Evolutionary conservation across 768 basidiomycete species (phyloP).

Genomic region (Pleurotus tuoliensis): DNA sequence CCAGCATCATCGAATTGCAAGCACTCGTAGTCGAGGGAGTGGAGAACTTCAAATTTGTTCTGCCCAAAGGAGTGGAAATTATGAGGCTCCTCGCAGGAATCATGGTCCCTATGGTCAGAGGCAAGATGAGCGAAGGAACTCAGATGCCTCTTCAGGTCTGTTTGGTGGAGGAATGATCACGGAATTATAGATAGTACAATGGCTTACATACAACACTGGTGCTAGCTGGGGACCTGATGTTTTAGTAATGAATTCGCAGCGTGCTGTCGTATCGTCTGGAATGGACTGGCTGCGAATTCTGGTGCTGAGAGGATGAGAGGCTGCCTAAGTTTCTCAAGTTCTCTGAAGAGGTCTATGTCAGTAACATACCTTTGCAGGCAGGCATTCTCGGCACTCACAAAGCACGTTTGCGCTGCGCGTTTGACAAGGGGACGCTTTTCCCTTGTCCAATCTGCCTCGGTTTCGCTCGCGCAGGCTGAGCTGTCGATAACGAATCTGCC

Average conservation of each 20-base stretch:
- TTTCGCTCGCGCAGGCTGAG: slow-evolving; percentile 24
- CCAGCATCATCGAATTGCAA: slow-evolving; percentile 33
- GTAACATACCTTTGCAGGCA: slow-evolving; percentile 5
- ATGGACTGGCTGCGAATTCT: slow-evolving; percentile 65
- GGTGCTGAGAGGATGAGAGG: slow-evolving; percentile 67
- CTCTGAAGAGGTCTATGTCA: slow-evolving; percentile 32
- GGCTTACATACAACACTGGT: not conserved
- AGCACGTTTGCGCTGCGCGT: slow-evolving; percentile 60
- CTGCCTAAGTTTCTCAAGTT: slow-evolving; percentile 63
- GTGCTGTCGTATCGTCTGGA: slow-evolving; percentile 75
- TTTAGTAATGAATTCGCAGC: slow-evolving; percentile 74
- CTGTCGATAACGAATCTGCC: slow-evolving; percentile 9
- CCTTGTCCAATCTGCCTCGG: slow-evolving; percentile 66
- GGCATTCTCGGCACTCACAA: slow-evolving; percentile 45
- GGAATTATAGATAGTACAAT: slow-evolving; percentile 8
- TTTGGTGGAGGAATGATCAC: slow-evolving; percentile 7
- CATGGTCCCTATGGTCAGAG: slow-evolving; percentile 29
- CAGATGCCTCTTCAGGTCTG: slow-evolving; percentile 31
- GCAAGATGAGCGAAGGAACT: slow-evolving; percentile 17
- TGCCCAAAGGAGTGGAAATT: slow-evolving; percentile 27
- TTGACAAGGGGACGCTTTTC: slow-evolving; percentile 51
- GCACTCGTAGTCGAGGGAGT: slow-evolving; percentile 35
- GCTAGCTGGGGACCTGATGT: slow-evolving; percentile 25
- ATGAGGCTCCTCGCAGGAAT: slow-evolving; percentile 24
- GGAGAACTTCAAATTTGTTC: slow-evolving; percentile 33